Percentiles rank a stretch among this genome's conserved stretches.
These are phyloP conservation scores for Neoboletus brunneissimus DNA, from an alignment of 768 basidiomycete genomes.

Conservation along the genomic window DNA sequence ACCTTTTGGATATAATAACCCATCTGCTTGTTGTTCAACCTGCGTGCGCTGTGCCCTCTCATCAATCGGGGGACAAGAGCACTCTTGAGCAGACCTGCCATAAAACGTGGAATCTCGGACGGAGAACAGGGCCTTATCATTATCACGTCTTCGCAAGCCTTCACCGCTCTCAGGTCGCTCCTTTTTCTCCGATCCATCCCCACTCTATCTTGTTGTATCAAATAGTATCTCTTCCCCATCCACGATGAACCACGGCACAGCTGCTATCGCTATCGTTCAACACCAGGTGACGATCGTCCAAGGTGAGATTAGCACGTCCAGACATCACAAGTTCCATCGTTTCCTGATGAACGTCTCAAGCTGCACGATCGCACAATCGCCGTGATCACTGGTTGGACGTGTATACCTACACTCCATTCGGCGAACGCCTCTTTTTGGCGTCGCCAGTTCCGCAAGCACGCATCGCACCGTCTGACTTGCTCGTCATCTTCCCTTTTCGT, in stretches of 20 bases:
- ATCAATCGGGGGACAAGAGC: constrained; percentile 18
- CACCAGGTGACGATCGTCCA: constrained; percentile 67
- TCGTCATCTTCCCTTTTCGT: constrained; percentile 47
- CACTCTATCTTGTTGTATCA: constrained; percentile 17
- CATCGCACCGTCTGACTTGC: constrained; percentile 56
- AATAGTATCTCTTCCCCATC: neutral
- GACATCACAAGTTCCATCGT: neutral
- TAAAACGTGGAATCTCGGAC: constrained; percentile 18
- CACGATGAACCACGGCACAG: constrained; percentile 50
- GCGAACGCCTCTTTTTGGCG: constrained; percentile 63
- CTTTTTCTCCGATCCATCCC: neutral
- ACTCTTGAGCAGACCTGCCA: constrained; percentile 3
- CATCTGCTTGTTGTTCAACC: constrained; percentile 13
- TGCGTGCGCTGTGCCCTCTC: neutral
- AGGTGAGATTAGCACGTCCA: constrained; percentile 38
- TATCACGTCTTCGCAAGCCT: neutral
- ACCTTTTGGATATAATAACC: constrained; percentile 4
- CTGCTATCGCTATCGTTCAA: constrained; percentile 68
- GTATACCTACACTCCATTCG: constrained; percentile 60
- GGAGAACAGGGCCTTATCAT: neutral
- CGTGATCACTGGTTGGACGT: constrained; percentile 65
- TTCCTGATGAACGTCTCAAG: constrained; percentile 33
- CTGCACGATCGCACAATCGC: constrained; percentile 51
- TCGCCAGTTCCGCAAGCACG: constrained; percentile 59
- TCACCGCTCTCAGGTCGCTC: neutral